These are phyloP conservation scores for Enterocytospora artemiae DNA, from an alignment of 371 early-diverging fungal species.

Conservation along the genomic window DNA sequence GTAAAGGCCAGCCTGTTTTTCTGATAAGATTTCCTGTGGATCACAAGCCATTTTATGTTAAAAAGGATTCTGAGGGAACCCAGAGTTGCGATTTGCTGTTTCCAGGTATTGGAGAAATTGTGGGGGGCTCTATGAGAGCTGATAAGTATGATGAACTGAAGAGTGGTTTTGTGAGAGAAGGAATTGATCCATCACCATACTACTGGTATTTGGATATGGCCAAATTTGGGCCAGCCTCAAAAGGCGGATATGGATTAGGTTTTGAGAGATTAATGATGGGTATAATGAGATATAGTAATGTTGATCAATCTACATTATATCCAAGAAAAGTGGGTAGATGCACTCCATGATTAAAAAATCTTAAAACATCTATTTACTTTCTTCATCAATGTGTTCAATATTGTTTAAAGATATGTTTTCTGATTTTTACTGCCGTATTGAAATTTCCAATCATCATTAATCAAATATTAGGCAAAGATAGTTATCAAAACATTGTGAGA, in stretches of 20 bases:
- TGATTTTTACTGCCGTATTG: no score
- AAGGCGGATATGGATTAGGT: constrained; percentile 98
- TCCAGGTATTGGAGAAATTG: constrained; percentile 97
- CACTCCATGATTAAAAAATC: constrained; percentile 53
- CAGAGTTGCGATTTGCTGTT: constrained; percentile 93
- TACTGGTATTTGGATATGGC: constrained; percentile 98
- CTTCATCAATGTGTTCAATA: no score
- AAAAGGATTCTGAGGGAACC: constrained; percentile 74
- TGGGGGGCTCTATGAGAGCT: constrained; percentile 97
- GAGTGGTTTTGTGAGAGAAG: constrained; percentile 84
- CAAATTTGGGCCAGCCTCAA: constrained; percentile 87
- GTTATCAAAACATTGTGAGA: no score
- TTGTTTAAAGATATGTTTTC: no score
- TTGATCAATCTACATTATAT: constrained; percentile 82
- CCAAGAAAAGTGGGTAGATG: constrained; percentile 78
- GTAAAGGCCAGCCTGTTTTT: constrained; percentile 74
- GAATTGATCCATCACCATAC: constrained; percentile 85
- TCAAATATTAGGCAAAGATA: no score
- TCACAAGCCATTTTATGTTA: constrained; percentile 99
- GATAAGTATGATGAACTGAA: constrained; percentile 73
- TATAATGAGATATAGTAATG: constrained; percentile 71
- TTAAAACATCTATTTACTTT: no score
- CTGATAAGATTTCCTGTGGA: constrained; percentile 88
- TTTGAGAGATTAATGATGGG: constrained; percentile 95
- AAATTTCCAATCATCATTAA: no score